Conservation (phyloP, 306 rosid genomes). For the Rosa lucieae region DNA sequence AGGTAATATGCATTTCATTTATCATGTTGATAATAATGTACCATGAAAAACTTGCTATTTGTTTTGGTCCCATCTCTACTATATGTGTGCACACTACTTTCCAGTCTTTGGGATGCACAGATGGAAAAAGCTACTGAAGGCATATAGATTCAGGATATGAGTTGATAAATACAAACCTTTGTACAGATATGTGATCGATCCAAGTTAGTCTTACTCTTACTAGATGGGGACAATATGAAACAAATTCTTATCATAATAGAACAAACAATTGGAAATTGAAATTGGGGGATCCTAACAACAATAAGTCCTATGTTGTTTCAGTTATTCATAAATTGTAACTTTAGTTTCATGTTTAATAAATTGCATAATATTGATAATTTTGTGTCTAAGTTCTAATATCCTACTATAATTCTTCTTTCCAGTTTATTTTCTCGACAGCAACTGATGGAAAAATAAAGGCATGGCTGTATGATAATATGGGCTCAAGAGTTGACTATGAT, state of each 20-base stretch:
- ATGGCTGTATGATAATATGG: slow-evolving; percentile 94
- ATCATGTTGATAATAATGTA: slow-evolving; percentile 11
- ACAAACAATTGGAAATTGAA: background rate
- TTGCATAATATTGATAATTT: background rate
- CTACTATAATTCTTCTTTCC: slow-evolving; percentile 24
- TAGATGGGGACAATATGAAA: background rate
- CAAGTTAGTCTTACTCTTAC: background rate
- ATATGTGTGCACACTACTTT: background rate
- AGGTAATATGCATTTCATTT: slow-evolving; percentile 45
- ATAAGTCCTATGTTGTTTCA: background rate
- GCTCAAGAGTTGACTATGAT: slow-evolving; percentile 98
- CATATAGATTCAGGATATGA: background rate
- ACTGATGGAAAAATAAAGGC: slow-evolving; percentile 99
- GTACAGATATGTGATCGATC: background rate
- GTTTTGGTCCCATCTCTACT: background rate
- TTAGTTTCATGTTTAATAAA: slow-evolving; percentile 10
- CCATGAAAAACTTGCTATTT: slow-evolving; percentile 1
- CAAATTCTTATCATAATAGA: background rate
- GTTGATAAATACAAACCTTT: background rate
- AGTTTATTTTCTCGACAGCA: slow-evolving; percentile 99
- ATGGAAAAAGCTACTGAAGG: slow-evolving; percentile 9
- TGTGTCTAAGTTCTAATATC: slow-evolving; percentile 16
- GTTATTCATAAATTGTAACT: background rate
- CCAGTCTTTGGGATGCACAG: background rate
- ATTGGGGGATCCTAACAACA: background rate